Conservation (phyloP, 2,329 filamentous ascomycete genomes). For the Orbilia javanica region DNA sequence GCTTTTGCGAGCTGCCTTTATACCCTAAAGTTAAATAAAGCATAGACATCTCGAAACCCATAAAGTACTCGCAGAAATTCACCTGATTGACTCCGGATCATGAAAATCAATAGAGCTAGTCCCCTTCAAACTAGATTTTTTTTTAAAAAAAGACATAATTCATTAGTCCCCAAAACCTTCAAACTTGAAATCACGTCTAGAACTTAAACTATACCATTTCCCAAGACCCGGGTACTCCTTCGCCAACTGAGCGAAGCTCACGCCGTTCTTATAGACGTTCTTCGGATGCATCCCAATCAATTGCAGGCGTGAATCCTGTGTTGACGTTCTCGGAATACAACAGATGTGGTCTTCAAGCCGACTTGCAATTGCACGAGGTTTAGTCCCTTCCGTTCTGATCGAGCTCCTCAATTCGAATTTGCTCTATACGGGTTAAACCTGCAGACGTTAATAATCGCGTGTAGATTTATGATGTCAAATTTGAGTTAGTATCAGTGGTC, state of each 20-base stretch:
- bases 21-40: too few species aligned
- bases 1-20: slow-evolving; percentile 78
- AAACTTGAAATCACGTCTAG: slow-evolving; percentile 30
- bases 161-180: not conserved
- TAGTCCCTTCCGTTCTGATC: not conserved
- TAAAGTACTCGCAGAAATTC: slow-evolving; percentile 63
- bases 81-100: slow-evolving; percentile 80
- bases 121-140: slow-evolving; percentile 68
- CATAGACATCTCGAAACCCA: too few species aligned
- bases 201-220: slow-evolving; percentile 64
- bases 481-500: not conserved
- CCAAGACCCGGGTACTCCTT: slow-evolving; percentile 73
- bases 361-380: not conserved
- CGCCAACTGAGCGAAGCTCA: slow-evolving; percentile 75
- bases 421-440: not conserved
- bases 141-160: not conserved
- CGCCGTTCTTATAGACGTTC: slow-evolving; percentile 71
- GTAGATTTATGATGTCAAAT: not conserved
- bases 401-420: not conserved
- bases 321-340: slow-evolving; percentile 23
- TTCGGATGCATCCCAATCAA: slow-evolving; percentile 61
- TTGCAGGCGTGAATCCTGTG: not conserved
- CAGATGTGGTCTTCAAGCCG: not conserved
- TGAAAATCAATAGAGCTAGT: slow-evolving; percentile 81
- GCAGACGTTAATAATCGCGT: not conserved